Evolutionary conservation across 2,329 filamentous ascomycete species (phyloP), one percentile per base, ranked within the genome.

Genomic region (Coniochaeta prunicola): DNA sequence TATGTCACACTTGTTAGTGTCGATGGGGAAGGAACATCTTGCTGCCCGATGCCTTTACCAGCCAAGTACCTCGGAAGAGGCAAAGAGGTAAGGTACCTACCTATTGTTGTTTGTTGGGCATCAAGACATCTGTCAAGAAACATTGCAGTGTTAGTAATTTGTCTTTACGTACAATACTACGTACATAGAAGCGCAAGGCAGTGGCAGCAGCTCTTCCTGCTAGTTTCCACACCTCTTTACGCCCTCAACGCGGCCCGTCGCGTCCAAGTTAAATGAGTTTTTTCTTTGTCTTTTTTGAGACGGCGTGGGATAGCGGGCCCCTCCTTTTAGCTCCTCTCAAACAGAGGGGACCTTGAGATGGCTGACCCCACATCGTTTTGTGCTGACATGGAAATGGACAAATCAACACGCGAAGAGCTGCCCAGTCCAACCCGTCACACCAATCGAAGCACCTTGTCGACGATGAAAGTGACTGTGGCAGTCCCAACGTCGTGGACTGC

Each of bases 401-500:
- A 33, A 54, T 34, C 53, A 34, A 36, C 10, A 10, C 28, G 9
- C 28, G 9, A 21, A 36, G 30, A n/a, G n/a, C n/a, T n/a, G n/a
- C n/a, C n/a, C 21, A 36, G 8, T 54, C n/a, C 15, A 34, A 24
- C 12, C 53, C 31, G 30, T 58, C 57, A 58, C 57, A 58, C 28
- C 53, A 54, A 54, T 54, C 28, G 21, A 19, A 12, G 17, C 30
- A n/a, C 53, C 53, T 19, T 54, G 53, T 64, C 63, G n/a, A n/a
- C n/a, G n/a, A n/a, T n/a, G n/a, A n/a, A 53, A 30, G 33, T 36
- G 33, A 36, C 3, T 15, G 6, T 36, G 33, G n/a, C n/a, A 53
- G 58, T 61, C 59, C 63, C 64, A 64, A 60, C 57, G 53, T 59
- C 31, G 42, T 63, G 64, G 64, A 60, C n/a, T 59, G 57, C 53